These are phyloP conservation scores for Galerina sulciceps DNA, from an alignment of 768 basidiomycete genomes.

Conservation along the genomic window DNA sequence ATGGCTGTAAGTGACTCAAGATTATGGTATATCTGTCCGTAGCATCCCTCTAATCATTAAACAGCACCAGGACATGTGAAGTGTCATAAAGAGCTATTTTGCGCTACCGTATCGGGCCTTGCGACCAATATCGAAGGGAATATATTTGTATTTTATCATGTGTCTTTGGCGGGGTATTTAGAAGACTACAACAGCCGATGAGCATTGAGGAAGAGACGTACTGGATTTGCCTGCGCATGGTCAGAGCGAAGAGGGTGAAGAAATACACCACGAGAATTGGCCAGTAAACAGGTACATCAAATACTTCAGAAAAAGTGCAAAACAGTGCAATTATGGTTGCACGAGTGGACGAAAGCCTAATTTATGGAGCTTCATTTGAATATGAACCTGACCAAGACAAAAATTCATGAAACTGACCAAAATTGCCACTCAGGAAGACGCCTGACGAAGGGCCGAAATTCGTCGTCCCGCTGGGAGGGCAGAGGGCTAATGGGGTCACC, in stretches of 20 bases:
- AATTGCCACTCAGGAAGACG: constrained; percentile 97
- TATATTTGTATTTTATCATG: constrained; percentile 99
- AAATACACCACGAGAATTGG: constrained; percentile 98
- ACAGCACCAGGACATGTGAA: constrained; percentile 6
- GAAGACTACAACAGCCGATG: constrained; percentile 5
- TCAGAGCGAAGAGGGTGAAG: constrained; percentile 90
- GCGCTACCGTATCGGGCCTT: constrained; percentile 83
- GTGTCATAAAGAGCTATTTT: constrained; percentile 38
- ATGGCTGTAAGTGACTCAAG: constrained; percentile 18
- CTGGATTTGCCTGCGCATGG: constrained; percentile 97
- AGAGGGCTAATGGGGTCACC: constrained; percentile 61
- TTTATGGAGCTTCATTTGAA: not conserved
- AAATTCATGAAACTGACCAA: constrained; percentile 55
- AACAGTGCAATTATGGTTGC: constrained; percentile 83
- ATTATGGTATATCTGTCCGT: constrained; percentile 28
- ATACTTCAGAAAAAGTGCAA: constrained; percentile 81
- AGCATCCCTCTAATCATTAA: constrained; percentile 7
- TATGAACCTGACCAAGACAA: not conserved
- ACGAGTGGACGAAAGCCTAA: constrained; percentile 89
- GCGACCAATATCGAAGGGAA: constrained; percentile 94
- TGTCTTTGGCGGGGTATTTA: constrained; percentile 55
- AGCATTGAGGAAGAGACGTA: constrained; percentile 43
- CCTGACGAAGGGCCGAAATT: constrained; percentile 96
- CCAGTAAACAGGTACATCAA: constrained; percentile 99
- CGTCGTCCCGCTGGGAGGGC: constrained; percentile 81